Evolutionary conservation across 192 early-diverging fungal species (phyloP), one percentile per base, ranked within the genome.

Genomic region (Rhizoclosmatium globosum): DNA sequence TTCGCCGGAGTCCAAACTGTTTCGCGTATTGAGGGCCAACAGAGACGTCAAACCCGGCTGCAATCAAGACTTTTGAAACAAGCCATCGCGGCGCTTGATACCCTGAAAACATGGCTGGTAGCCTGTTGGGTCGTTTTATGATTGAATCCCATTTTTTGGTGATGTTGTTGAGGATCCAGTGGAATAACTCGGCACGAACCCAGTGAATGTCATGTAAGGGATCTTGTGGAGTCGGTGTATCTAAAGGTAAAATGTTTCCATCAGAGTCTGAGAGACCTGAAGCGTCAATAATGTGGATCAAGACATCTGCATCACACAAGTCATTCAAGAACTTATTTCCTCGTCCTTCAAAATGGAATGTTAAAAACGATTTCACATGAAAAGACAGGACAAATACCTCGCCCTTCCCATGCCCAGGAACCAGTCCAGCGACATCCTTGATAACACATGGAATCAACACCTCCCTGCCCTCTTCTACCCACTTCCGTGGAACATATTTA

Each of bases 361-460:
- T 58, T 39, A 72, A 72, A 72, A 50, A 11, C 15, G 31, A 64
- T 23, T 2, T 42, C n/a, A 45, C 9, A 74, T 19, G 43, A 60
- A 64, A 41, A 46, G 45, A n/a, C 47, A 56, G 19, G 0, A 72
- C 21, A 38, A 7, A 17, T n/a, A 72, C 71, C 77, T n/a, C 78
- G 43, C 23, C 79, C 79, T 61, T 80, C 72, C 64, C 79, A 80
- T 15, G 79, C 79, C 79, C 79, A 4, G 71, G 79, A 66, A 80
- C 79, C 4, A 80, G 72, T 7, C 79, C 79, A 42, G 79, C 79
- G 4, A 80, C 79, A 68, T 80, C 79, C 58, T 80, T 80, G 31
- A 80, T 57, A 11, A 74, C 42, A 47, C 79, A 80, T 7, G 79
- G 79, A 7, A 80, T 56, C 42, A 68, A 56, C 3, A 75, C 72